A percentile compares a stretch with the other conserved stretches of the same genome.
Evolutionary conservation across 2,329 filamentous ascomycete species (phyloP).

Genomic region (Penicillium italicum): DNA sequence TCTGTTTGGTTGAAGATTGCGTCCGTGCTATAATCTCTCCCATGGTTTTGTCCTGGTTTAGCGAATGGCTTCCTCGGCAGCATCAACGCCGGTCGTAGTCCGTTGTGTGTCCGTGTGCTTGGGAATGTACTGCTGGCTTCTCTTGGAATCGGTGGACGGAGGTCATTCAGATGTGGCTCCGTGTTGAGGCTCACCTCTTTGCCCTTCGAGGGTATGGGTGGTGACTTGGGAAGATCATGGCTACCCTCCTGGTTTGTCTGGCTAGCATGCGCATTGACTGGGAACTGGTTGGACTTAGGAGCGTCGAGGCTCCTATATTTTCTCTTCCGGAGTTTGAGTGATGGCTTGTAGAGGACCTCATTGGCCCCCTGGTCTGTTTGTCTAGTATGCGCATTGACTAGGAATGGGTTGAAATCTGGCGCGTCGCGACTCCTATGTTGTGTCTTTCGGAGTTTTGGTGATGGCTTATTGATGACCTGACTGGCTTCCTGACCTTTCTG

Average conservation of each 20-base stretch:
- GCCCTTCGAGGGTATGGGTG: neutral
- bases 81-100: neutral
- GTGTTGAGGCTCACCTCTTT: neutral
- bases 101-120: neutral
- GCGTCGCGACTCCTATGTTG: too few species aligned
- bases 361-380: neutral
- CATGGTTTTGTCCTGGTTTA: neutral
- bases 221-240: neutral
- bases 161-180: neutral
- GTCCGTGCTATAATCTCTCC: conserved; percentile 9
- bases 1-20: neutral
- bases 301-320: neutral
- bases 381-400: too few species aligned
- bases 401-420: too few species aligned
- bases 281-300: neutral
- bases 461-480: too few species aligned
- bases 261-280: neutral
- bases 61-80: neutral
- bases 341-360: neutral
- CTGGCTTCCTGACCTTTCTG: neutral
- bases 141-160: neutral
- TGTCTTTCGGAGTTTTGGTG: too few species aligned
- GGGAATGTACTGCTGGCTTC: neutral
- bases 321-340: neutral
- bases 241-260: neutral